These are phyloP conservation scores for Termitomyces sp. DNA, from an alignment of 768 basidiomycete species.

Conservation along the genomic window DNA sequence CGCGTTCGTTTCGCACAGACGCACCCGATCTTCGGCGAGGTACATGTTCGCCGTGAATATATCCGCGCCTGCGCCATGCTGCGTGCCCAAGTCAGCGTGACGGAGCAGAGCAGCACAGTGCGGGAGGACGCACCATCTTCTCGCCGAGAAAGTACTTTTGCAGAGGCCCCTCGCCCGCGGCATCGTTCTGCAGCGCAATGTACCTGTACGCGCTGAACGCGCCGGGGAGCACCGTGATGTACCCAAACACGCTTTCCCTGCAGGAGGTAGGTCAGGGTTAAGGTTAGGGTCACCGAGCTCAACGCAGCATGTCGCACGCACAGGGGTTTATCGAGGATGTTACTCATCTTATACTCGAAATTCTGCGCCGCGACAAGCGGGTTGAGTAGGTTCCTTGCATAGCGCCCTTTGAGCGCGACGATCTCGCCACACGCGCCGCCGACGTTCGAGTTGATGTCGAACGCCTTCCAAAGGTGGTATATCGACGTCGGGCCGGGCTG, in stretches of 20 bases:
- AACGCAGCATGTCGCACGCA: too few species aligned
- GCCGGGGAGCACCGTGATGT: conserved; percentile 90
- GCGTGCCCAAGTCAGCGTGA: background rate
- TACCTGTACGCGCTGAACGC: conserved; percentile 92
- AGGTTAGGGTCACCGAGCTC: too few species aligned
- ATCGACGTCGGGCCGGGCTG: conserved; percentile 85
- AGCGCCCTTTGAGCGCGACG: conserved; percentile 85
- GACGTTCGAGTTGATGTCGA: conserved; percentile 87
- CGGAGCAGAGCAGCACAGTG: too few species aligned
- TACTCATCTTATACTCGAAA: conserved; percentile 92
- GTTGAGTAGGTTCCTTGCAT: conserved; percentile 71
- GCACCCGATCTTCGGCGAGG: conserved; percentile 79
- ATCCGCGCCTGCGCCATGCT: conserved; percentile 80
- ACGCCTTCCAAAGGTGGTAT: conserved; percentile 93
- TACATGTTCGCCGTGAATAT: conserved; percentile 98
- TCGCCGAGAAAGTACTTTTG: conserved; percentile 98
- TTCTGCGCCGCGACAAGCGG: conserved; percentile 89
- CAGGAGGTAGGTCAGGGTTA: background rate
- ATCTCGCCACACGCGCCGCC: conserved; percentile 97
- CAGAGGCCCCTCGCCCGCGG: conserved; percentile 76
- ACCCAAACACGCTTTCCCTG: conserved; percentile 85
- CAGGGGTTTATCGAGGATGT: conserved; percentile 89
- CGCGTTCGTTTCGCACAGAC: conserved; percentile 13
- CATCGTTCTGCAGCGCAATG: conserved; percentile 87
- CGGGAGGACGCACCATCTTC: conserved; percentile 41